phyloP scores from a whole-genome alignment of 2,329 filamentous ascomycete genomes.

The Botrytis deweyae region DNA sequence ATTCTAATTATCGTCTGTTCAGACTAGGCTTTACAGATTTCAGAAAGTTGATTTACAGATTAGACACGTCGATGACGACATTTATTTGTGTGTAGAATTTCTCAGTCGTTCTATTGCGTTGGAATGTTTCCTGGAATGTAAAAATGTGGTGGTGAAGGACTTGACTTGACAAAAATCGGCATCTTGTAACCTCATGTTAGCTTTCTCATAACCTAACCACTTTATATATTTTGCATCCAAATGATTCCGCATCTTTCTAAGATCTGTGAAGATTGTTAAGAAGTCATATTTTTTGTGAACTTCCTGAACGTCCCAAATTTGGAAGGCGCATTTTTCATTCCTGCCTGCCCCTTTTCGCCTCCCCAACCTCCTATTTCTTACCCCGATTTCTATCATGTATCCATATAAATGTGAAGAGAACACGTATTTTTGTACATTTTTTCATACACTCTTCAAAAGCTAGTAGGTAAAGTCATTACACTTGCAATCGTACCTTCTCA shows the following conservation, averaged over 20 bases:
- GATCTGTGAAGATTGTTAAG: background rate
- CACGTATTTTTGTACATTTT: background rate
- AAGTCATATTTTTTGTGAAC: background rate
- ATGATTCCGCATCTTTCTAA: background rate
- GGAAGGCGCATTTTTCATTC: background rate
- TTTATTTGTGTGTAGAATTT: too few relatives aligned
- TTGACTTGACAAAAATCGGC: background rate
- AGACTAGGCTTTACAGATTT: background rate
- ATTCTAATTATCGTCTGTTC: background rate
- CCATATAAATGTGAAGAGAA: background rate
- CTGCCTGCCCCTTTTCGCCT: background rate
- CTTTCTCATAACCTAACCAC: background rate
- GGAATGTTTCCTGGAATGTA: background rate
- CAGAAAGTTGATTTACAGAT: fast-evolving
- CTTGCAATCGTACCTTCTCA: background rate
- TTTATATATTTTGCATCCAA: background rate
- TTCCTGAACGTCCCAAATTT: background rate
- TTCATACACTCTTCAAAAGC: background rate
- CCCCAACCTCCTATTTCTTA: background rate
- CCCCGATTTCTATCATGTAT: background rate
- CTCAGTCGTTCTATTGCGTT: background rate
- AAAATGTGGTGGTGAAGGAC: background rate
- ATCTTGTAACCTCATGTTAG: background rate
- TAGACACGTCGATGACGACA: fast-evolving
- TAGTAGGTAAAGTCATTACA: background rate